These are phyloP conservation scores for Epichloe uncinata DNA, from an alignment of 2,329 filamentous ascomycete genomes.

Conservation along the genomic window DNA sequence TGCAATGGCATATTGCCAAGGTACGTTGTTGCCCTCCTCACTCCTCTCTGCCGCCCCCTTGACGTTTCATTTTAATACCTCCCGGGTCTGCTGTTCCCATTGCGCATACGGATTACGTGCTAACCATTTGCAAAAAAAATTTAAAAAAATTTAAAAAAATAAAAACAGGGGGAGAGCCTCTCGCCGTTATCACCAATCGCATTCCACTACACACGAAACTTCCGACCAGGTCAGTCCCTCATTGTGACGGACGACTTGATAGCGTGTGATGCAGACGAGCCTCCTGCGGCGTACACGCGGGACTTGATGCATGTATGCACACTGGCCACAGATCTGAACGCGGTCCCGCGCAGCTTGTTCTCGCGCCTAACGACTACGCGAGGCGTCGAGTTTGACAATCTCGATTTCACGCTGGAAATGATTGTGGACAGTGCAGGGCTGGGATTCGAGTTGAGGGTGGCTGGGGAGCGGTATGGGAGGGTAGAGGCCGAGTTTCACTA, in stretches of 20 bases:
- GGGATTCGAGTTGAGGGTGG: conserved; percentile 67
- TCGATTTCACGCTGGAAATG: conserved; percentile 76
- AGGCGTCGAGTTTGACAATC: conserved; percentile 68
- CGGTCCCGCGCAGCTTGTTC: conserved; percentile 60
- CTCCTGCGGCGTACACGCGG: conserved; percentile 44
- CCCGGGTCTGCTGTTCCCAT: not conserved
- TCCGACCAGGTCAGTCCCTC: conserved; percentile 63
- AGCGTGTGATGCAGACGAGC: conserved; percentile 56
- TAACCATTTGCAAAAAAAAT: too few relatives aligned
- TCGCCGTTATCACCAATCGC: conserved; percentile 62
- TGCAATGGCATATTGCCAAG: conserved; percentile 80
- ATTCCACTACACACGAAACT: conserved; percentile 79
- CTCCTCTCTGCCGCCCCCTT: not conserved
- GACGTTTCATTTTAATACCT: not conserved
- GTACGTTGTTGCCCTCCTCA: conserved; percentile 25
- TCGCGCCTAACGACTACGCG: conserved; percentile 65
- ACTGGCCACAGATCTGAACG: conserved; percentile 64
- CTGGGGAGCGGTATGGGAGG: conserved; percentile 61
- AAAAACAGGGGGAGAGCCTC: conserved; percentile 52
- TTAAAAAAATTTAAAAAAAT: too few relatives aligned
- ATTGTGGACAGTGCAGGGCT: conserved; percentile 65
- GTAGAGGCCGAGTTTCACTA: conserved; percentile 69
- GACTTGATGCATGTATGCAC: conserved; percentile 64
- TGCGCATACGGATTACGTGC: too few relatives aligned
- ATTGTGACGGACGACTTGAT: conserved; percentile 71